phyloP scores from a whole-genome alignment of 495 filamentous ascomycete genomes.

The Aspergillus heteromorphus region DNA sequence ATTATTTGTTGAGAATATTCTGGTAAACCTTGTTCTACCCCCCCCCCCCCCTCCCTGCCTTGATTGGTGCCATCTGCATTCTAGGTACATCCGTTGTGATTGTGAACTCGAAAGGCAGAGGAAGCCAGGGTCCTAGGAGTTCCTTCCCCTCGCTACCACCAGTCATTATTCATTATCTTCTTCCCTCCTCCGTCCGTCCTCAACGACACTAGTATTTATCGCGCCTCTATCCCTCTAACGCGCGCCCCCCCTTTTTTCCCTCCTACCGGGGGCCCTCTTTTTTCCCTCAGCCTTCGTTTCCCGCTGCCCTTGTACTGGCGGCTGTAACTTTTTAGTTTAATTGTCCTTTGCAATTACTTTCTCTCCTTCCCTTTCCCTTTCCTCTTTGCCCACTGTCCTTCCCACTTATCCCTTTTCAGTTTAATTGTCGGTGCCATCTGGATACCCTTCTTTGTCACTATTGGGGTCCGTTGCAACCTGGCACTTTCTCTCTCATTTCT shows the following conservation, averaged over 20 bases:
- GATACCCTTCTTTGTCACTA: constrained; percentile 1
- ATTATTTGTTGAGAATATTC: not conserved
- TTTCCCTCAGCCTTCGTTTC: not conserved
- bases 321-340: constrained; percentile 5
- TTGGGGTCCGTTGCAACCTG: not conserved
- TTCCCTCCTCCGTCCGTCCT: constrained; percentile 9
- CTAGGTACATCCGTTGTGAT: not conserved
- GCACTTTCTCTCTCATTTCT: not conserved
- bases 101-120: not conserved
- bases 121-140: not conserved
- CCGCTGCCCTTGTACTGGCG: not conserved
- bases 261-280: constrained; percentile 15
- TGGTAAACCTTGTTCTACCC: not conserved
- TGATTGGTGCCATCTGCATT: not conserved
- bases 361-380: not conserved
- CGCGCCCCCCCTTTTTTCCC: constrained; percentile 20
- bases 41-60: too few species aligned
- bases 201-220: constrained; percentile 6
- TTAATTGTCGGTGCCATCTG: not conserved
- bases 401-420: constrained; percentile 3
- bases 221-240: constrained; percentile 8
- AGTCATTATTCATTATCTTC: constrained; percentile 11
- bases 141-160: not conserved
- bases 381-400: not conserved
- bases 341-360: constrained; percentile 20